Evolutionary conservation across 495 filamentous ascomycete genomes (phyloP), one percentile per base, ranked within the genome.

Genomic region (Evernia prunastri): DNA sequence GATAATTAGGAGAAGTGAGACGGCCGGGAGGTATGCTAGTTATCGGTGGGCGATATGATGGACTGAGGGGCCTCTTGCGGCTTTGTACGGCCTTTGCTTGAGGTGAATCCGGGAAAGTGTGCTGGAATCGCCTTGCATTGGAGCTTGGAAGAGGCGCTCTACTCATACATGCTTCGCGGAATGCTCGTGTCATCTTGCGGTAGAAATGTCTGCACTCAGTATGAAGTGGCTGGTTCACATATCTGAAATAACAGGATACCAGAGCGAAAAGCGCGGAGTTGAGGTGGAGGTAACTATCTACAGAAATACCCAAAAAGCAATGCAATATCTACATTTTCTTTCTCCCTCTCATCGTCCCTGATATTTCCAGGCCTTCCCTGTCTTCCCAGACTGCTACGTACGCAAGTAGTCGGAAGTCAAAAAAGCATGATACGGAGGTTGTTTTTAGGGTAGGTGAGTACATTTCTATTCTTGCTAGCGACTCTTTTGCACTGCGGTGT

Each of bases 1-100:
- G 85, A 98, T 98, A 69, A 95, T 98, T 60, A 80, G 94, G 58
- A 89, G 85, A 63, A 90, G 87, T 81, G 81, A 83, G 70, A 83
- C 81, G 20, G 81, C 80, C 0, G 81, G 81, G 67, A 75, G 81
- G 33, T 83, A 83, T 66, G 81, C 81, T 17, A 86, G 82, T 75
- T 87, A 87, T 71, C 79, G 85, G 59, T 87, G 84, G 84, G 79
- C 80, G 9, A 85, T 87, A 59, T 87, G 78, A 79, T 20, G 49
- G 37, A 27, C 7, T 18, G 23, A 27, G 25, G 45, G 45, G 0
- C 8, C 3, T 31, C 3, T 13, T 20, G 8, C 25, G 25, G 49
- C 25, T 53, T 5, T 15, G 1, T 18, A 53, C 23, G 49, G 5
- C 31, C 10, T 4, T 31, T 53, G 0, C 5, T 53, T 3, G 23